Evolutionary conservation across 179 eudicot genomes (phyloP), one percentile per base, ranked within the genome.

Genomic region (Amaranthus tricolor): DNA sequence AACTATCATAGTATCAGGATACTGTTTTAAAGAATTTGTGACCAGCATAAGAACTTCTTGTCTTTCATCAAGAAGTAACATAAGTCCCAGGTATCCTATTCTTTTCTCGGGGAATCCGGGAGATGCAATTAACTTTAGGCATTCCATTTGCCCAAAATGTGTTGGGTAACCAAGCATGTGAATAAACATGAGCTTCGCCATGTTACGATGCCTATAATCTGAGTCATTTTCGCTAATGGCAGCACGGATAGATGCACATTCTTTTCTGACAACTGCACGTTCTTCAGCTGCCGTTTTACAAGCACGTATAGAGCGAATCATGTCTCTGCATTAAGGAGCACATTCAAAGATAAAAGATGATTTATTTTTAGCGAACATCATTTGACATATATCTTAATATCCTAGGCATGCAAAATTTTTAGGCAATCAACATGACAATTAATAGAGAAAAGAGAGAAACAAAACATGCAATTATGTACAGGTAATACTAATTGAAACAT

Each of bases 151-250:
- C 85, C 97, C 99, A 82, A 95, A 95, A 86, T 95, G 97, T 31
- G 97, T 92, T 50, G 99, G 97, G 72, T 92, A 95, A 77, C 99
- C 99, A 81, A 95, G 96, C 99, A 95, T 95, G 87, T 95, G 96
- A 75, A 95, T 95, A 82, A 95, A 95, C 97, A 95, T 95, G 76
- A 92, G 97, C 78, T 95, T 95, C 78, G 99, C 99, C 87, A 95
- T 78, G 84, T 95, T 93, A 59, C 99, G 93, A 74, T 95, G 99
- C 87, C 93, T 86, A 78, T 92, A 90, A 14, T 86, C 93, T 4
- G 89, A 85, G 79, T 95, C 97, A 83, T 93, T 95, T 54, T 90
- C 99, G 77, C 97, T 86, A 76, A 95, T 84, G 66, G 99, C 85
- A 73, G 94, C 87, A 68, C 97, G 97, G 80, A 95, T 95, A 70